Conservation (phyloP, 805 yeast species). For the Cyberlindnera petersonii region DNA sequence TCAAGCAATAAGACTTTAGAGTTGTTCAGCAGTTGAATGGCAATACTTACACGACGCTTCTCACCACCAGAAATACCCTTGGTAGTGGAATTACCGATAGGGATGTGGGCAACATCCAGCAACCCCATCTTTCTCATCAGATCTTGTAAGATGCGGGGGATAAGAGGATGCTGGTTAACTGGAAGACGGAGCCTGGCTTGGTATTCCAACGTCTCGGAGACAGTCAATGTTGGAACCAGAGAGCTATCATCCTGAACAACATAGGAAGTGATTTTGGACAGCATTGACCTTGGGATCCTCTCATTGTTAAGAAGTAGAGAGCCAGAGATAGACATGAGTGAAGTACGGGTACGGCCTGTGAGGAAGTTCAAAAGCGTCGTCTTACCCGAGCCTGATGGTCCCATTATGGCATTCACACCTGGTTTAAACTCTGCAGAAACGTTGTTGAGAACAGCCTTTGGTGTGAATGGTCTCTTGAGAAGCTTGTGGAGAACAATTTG, state of each 20-base stretch:
- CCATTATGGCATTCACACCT: conserved; percentile 70
- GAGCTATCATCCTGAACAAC: conserved; percentile 82
- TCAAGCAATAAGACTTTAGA: conserved; percentile 67
- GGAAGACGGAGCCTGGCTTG: conserved; percentile 71
- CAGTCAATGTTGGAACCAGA: conserved; percentile 66
- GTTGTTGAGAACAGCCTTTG: conserved; percentile 26
- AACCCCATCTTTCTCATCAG: conserved; percentile 61
- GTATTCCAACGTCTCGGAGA: conserved; percentile 66
- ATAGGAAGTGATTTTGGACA: conserved; percentile 52
- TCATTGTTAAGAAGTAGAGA: conserved; percentile 39
- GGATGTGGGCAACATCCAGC: conserved; percentile 17
- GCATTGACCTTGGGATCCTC: conserved; percentile 31
- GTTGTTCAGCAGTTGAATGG: conserved; percentile 67
- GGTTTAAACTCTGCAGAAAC: conserved; percentile 68
- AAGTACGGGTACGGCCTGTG: conserved; percentile 47
- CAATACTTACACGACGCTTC: conserved; percentile 78
- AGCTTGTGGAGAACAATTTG: conserved; percentile 5
- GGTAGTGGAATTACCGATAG: conserved; percentile 51
- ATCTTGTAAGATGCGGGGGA: conserved; percentile 44
- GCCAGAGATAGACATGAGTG: conserved; percentile 34
- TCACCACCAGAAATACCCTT: conserved; percentile 79
- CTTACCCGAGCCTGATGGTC: conserved; percentile 80
- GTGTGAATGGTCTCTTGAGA: conserved; percentile 5
- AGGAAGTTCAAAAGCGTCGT: conserved; percentile 61
- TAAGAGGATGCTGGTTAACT: conserved; percentile 37